Conservation (phyloP, 169 alveolate species). For the Eimeria maxima region DNA sequence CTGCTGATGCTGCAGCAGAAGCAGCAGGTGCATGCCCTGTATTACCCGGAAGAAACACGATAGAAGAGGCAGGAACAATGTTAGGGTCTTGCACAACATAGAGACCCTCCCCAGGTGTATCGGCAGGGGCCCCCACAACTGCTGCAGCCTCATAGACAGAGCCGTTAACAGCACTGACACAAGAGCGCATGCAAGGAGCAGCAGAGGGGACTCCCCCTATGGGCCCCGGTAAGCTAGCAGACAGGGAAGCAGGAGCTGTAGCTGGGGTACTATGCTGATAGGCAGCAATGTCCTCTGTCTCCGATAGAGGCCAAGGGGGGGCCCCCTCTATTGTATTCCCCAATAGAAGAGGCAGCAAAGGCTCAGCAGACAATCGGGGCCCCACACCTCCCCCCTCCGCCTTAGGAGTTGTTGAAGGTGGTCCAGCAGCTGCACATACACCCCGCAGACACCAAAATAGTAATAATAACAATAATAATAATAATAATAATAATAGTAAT, state of each 20-base stretch:
- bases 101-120: background rate
- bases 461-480: too few relatives aligned
- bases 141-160: too few relatives aligned
- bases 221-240: conserved; percentile 5
- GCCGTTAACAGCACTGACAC: too few relatives aligned
- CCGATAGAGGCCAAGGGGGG: background rate
- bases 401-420: background rate
- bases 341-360: too few relatives aligned
- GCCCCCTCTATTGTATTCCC: too few relatives aligned
- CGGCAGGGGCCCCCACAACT: too few relatives aligned
- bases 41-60: background rate
- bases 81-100: background rate
- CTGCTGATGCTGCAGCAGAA: background rate
- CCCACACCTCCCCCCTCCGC: too few relatives aligned
- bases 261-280: background rate
- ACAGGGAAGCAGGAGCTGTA: background rate
- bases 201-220: background rate
- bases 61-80: background rate
- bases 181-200: background rate
- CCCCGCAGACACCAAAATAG: background rate
- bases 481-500: too few relatives aligned
- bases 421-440: background rate
- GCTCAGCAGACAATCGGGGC: too few relatives aligned
- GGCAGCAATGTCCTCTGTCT: background rate
- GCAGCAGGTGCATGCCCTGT: background rate